Conservation (phyloP, 129 eudicot genomes). For the Flaveria robusta region DNA sequence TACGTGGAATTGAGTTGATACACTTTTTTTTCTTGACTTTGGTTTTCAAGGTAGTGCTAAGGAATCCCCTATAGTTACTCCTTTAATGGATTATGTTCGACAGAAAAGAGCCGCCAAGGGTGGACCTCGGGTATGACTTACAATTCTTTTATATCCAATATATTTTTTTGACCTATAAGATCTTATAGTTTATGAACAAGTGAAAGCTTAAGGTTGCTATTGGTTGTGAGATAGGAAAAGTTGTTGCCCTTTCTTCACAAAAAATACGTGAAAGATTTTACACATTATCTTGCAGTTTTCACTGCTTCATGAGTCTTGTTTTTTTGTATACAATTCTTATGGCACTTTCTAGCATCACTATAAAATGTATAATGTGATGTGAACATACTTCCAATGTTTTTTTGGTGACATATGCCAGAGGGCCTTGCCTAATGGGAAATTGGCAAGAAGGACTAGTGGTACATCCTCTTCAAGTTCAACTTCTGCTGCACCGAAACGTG, state of each 20-base stretch:
- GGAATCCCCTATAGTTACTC: constrained; percentile 75
- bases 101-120: constrained; percentile 90
- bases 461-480: constrained; percentile 55
- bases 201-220: constrained; percentile 18
- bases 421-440: constrained; percentile 56
- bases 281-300: constrained; percentile 14
- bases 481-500: constrained; percentile 55
- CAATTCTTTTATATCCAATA: not conserved
- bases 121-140: constrained; percentile 71
- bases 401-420: constrained; percentile 46
- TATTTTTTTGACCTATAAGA: constrained; percentile 17
- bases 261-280: not conserved
- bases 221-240: constrained; percentile 3
- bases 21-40: constrained; percentile 16
- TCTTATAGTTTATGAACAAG: not conserved
- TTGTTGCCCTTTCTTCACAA: not conserved
- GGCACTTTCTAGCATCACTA: constrained; percentile 8
- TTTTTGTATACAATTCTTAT: constrained; percentile 3
- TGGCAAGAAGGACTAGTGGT: constrained; percentile 60
- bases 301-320: constrained; percentile 9
- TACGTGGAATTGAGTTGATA: not conserved
- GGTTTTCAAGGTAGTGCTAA: constrained; percentile 63
- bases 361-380: not conserved
- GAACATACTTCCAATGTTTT: constrained; percentile 13
- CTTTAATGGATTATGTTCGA: constrained; percentile 85